Evolutionary conservation across 2,329 filamentous ascomycete species (phyloP), one percentile per base, ranked within the genome.

Genomic region (Phaeosphaeria sp.): DNA sequence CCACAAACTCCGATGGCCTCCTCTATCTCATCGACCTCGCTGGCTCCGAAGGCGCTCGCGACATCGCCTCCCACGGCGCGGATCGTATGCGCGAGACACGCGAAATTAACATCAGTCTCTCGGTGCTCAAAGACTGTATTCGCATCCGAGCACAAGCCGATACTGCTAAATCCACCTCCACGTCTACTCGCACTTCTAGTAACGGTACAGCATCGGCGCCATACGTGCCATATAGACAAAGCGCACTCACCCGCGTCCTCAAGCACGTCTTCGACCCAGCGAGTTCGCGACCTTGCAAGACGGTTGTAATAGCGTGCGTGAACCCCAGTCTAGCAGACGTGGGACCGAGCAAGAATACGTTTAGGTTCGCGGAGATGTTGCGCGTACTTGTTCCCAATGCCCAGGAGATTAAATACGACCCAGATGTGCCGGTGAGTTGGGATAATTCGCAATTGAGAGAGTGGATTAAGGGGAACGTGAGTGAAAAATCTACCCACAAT

Each of bases 111-210:
- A 76, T 71, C 8, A 83, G 81, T 57, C 74, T 84, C 0, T 83
- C 81, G 0, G 76, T 81, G 0, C 75, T 85, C 2, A 84, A 85
- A 57, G 83, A 84, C 61, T 85, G 82, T 55, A 85, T 85, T 49
- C 78, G 82, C 1, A 80, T 78, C 1, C 78, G 79, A 40, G 78
- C 79, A 0, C 66, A 76, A 33, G 63, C 74, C 0, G 77, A 82
- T 44, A 48, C 55, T 50, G 48, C 43, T n/a, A n/a, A n/a, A 13
- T 7, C 30, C 11, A 13, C 30, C 25, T 30, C 25, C 15, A 36
- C 30, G 6, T 7, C 30, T 36, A 6, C 30, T 13, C 33, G 42
- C 21, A 27, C 51, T 22, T 44, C 44, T 21, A 20, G 49, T 13
- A 39, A 39, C n/a, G 42, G 17, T 8, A 44, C 20, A 11, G 6